These are phyloP conservation scores for Tilletia walkeri DNA, from an alignment of 1,284 basidiomycete species.

Conservation along the genomic window DNA sequence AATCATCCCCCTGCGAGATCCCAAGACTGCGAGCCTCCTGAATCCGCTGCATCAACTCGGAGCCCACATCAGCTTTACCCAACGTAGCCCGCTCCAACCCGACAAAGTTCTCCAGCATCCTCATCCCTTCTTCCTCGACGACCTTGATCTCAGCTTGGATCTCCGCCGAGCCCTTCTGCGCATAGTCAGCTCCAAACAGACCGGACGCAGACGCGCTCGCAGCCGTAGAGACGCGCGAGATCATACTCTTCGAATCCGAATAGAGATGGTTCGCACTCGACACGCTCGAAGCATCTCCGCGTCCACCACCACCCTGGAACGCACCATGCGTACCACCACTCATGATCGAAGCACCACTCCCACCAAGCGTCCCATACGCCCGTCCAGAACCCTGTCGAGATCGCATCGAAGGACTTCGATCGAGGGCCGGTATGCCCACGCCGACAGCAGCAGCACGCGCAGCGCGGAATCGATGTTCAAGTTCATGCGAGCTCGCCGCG, in stretches of 20 bases:
- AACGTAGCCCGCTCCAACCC: constrained; percentile 32
- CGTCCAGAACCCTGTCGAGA: not conserved
- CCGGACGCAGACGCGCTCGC: constrained; percentile 14
- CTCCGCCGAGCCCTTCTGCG: constrained; percentile 32
- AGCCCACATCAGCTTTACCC: constrained; percentile 24
- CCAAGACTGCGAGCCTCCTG: not conserved
- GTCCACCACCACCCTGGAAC: not conserved
- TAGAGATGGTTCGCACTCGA: constrained; percentile 3
- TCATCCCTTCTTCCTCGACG: constrained; percentile 36
- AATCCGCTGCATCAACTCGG: not conserved
- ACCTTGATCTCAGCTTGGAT: constrained; percentile 42
- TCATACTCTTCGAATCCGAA: constrained; percentile 25
- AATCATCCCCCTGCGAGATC: constrained; percentile 17
- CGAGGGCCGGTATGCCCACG: not conserved
- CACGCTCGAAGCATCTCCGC: not conserved
- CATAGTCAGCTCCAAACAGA: constrained; percentile 38
- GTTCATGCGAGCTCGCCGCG: constrained; percentile 2
- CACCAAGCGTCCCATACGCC: not conserved
- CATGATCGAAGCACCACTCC: constrained; percentile 1
- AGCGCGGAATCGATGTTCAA: constrained; percentile 7
- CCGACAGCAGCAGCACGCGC: constrained; percentile 11
- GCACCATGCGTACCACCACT: not conserved
- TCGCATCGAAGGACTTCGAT: constrained; percentile 4
- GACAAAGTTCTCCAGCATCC: constrained; percentile 36
- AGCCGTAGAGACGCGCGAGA: constrained; percentile 21